Base-by-base conservation (phyloP, 2,329 filamentous ascomycete genomes). In the Cladosporium sp. region DNA sequence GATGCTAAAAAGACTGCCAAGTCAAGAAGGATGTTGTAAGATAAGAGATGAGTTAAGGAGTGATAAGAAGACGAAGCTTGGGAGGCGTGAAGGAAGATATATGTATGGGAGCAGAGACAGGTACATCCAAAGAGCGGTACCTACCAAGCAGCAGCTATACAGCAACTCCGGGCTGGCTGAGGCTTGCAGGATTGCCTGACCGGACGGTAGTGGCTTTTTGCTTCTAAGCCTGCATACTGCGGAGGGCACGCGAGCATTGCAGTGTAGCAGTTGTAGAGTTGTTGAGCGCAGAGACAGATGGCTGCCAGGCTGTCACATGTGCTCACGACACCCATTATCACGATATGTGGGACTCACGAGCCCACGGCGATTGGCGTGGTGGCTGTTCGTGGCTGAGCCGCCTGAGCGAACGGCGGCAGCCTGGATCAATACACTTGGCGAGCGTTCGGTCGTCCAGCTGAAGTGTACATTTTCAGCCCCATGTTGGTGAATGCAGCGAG, bases 161-260 rank as follows among this genome's bases (percentile, higher is more conserved):
- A 35, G 11, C 11, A 8, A 16, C 32, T 7, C 4, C 12, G 32
- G 7, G 32, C 32, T 27, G 42, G 42, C 42, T 47, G 35, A 47
- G 43, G 32, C 43, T 47, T 47, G 43, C 16, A 30, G 35, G 32
- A 16, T 46, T 29, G 43, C 22, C 43, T 47, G 43, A 38, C 35
- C 30, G 41, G n/a, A 18, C 16, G 41, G n/a, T n/a, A 32, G 15
- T 33, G 35, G 43, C 33, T 30, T 30, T 19, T 22, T 47, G 35
- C 43, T 47, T 27, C 22, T 47, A 47, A 39, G 35, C 32, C 43
- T 47, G 43, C 43, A 47, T 38, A 25, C 43, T 38, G 19, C 43
- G 36, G 33, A 47, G 35, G 43, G 9, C 43, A 47, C 35, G 35
- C 43, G 33, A 47, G 27, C 22, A 25, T 8, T 47, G 43, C 43